A percentile compares a stretch with the other conserved stretches of the same genome.
phyloP scores from a whole-genome alignment of 2,329 filamentous ascomycete genomes.

The Helminthosporium solani region DNA sequence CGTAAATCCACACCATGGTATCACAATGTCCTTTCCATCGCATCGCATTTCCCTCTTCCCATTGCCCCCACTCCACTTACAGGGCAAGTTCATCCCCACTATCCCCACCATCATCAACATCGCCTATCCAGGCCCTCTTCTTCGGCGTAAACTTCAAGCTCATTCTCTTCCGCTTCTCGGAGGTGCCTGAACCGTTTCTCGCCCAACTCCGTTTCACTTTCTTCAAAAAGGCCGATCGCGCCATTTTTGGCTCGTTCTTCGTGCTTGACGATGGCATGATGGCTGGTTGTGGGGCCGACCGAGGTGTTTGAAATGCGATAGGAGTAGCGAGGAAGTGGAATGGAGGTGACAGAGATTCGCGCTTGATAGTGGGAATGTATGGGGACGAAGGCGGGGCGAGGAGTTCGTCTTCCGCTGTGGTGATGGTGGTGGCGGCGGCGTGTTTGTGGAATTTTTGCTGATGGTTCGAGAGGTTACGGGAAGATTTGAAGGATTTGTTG shows the following conservation, averaged over 20 bases:
- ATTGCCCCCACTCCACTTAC: background rate
- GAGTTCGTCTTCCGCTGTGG: slow-evolving; percentile 7
- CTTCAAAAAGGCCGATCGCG: slow-evolving; percentile 16
- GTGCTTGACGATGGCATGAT: slow-evolving; percentile 2
- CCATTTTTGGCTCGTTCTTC: slow-evolving; percentile 8
- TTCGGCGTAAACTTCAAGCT: slow-evolving; percentile 7
- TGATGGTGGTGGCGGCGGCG: slow-evolving; percentile 6
- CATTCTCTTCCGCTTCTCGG: slow-evolving; percentile 4
- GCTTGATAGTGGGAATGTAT: slow-evolving; percentile 18
- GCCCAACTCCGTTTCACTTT: slow-evolving; percentile 29
- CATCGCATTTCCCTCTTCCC: too few species aligned
- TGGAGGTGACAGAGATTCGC: slow-evolving; percentile 20
- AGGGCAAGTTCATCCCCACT: slow-evolving; percentile 31
- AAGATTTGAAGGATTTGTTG: slow-evolving; percentile 9
- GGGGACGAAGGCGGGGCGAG: background rate
- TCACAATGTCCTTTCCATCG: too few species aligned
- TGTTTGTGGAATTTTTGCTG: slow-evolving; percentile 3
- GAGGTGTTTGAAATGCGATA: slow-evolving; percentile 17
- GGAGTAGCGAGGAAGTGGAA: slow-evolving; percentile 3
- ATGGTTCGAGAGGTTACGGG: slow-evolving; percentile 4
- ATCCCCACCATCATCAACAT: slow-evolving; percentile 27
- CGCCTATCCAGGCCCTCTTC: slow-evolving; percentile 15
- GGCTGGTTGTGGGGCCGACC: slow-evolving; percentile 2
- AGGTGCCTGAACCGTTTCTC: slow-evolving; percentile 3
- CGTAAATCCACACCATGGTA: too few species aligned